These are phyloP conservation scores for Lupinus albus DNA, from an alignment of 306 rosid species.

Conservation along the genomic window DNA sequence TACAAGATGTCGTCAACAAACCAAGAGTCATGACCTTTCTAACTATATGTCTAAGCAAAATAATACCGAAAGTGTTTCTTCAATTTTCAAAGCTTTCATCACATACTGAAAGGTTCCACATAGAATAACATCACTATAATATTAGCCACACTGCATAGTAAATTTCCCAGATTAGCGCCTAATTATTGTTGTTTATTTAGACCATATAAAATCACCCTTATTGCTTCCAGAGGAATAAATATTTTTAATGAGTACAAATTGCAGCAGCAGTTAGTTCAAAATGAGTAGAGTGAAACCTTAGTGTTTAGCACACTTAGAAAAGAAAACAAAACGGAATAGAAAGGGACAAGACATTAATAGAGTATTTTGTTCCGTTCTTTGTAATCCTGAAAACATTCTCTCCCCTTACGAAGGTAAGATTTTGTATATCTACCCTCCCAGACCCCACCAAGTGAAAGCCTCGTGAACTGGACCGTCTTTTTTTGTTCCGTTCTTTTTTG, in stretches of 20 bases:
- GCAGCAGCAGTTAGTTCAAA: constrained; percentile 23
- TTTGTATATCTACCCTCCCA: too few species aligned
- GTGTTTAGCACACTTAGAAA: too few species aligned
- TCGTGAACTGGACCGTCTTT: too few species aligned
- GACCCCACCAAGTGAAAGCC: too few species aligned
- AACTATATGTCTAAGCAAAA: constrained; percentile 1
- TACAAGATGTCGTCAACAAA: constrained; percentile 33
- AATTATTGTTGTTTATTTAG: background rate
- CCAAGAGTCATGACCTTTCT: constrained; percentile 14
- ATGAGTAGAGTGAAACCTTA: background rate
- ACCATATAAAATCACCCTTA: background rate
- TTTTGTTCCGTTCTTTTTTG: too few species aligned
- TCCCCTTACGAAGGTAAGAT: too few species aligned
- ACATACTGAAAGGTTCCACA: background rate
- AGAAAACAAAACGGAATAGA: too few species aligned
- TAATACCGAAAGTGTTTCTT: constrained; percentile 7
- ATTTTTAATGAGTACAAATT: constrained; percentile 16
- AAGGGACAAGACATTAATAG: too few species aligned
- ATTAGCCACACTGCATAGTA: constrained; percentile 12
- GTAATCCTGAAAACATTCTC: too few species aligned
- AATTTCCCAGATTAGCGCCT: background rate
- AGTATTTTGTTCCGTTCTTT: too few species aligned
- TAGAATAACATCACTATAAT: constrained; percentile 2
- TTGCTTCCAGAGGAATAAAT: constrained; percentile 25
- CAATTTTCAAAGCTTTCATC: constrained; percentile 2